These are phyloP conservation scores for Coemansia sp. DNA, from an alignment of 192 early-diverging fungal genomes.

Conservation along the genomic window DNA sequence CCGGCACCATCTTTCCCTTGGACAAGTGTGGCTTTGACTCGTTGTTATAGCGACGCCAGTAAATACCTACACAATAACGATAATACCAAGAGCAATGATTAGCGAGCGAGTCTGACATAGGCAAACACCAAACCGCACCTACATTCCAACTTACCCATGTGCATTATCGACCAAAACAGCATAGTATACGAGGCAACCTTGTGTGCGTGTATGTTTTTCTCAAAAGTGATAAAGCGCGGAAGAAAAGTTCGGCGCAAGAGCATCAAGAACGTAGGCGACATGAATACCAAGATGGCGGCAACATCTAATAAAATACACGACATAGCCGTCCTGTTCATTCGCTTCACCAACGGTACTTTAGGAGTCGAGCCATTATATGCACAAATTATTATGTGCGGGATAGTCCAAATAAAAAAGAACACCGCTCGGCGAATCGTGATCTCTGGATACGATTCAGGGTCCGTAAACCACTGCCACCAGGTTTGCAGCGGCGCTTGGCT, in stretches of 20 bases:
- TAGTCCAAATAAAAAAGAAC: constrained; percentile 45
- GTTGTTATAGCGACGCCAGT: constrained; percentile 29
- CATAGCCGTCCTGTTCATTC: constrained; percentile 31
- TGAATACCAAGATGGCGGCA: constrained; percentile 77
- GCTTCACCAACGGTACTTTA: constrained; percentile 12
- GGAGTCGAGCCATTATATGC: constrained; percentile 15
- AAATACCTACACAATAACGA: constrained; percentile 20
- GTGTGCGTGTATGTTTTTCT: constrained; percentile 77
- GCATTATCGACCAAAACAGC: constrained; percentile 64
- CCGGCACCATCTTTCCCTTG: constrained; percentile 18
- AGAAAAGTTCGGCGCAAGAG: constrained; percentile 63
- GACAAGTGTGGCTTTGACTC: constrained; percentile 16
- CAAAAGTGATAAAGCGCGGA: constrained; percentile 64
- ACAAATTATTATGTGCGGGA: constrained; percentile 40
- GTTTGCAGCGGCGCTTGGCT: background rate
- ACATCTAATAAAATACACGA: constrained; percentile 54
- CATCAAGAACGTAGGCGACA: constrained; percentile 75
- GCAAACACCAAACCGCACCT: background rate
- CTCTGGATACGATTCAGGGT: constrained; percentile 39
- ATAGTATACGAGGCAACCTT: constrained; percentile 73
- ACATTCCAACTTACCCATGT: constrained; percentile 48
- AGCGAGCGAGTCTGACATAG: background rate
- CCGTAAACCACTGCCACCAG: constrained; percentile 15
- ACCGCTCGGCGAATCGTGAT: constrained; percentile 35
- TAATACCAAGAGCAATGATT: background rate